Base-by-base conservation (phyloP, 2,329 filamentous ascomycete genomes). In the Aureobasidium sp. region DNA sequence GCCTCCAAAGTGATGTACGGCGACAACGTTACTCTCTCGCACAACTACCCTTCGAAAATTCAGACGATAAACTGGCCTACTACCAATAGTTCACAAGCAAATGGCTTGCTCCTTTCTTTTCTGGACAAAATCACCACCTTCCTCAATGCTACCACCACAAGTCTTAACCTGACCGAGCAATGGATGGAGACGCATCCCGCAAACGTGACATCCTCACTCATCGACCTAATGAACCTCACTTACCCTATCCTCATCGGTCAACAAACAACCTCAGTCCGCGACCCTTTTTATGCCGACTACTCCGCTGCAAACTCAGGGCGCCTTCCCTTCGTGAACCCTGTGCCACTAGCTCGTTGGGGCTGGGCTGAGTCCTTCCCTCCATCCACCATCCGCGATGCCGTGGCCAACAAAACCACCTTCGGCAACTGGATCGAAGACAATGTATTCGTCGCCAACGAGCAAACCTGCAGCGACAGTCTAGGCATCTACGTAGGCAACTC, bases 201-300 rank as follows among this genome's bases (percentile, higher is more conserved):
- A 1, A 64, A 68, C 7, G 62, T 72, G 0, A 66, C 65, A 19
- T 62, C 67, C 9, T 68, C 71, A 1, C 64, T 80, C 2, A 60
- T 64, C 0, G 67, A 68, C 4, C 68, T 76, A n/a, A 69, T 79
- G 33, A 75, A 74, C 59, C 65, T 74, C 33, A 77, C 77, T 0
- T 80, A 80, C 63, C 73, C 76, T 0, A 67, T 77, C 23, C 68
- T 80, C 9, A 80, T 79, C 63, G 68, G 75, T 2, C 74, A 80
- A 65, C 79, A 80, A 63, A 75, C 69, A 11, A 67, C 64, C n/a
- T 73, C 74, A 2, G 70, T 82, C 23, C 73, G 76, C 1, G 72
- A 78, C 17, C 77, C 78, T 0, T 81, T 81, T 65, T 80, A 78
- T 61, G 70, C 69, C 4, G 78, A 79, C 64, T 82, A 81, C 62